These are phyloP conservation scores for Bocquillonia castaneifolia DNA, from an alignment of 441 rosid genomes.

Conservation along the genomic window DNA sequence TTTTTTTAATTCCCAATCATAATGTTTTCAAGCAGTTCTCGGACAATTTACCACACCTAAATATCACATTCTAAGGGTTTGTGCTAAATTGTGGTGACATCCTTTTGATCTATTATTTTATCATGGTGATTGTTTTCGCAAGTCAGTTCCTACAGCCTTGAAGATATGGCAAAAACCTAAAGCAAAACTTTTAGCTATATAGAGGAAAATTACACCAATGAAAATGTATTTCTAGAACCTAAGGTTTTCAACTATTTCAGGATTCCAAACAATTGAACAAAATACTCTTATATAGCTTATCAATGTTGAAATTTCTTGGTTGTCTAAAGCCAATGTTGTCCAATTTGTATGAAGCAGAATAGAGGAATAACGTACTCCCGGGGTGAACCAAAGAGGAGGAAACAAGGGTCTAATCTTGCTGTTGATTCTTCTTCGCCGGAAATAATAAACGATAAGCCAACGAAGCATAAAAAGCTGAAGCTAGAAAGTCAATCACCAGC, in stretches of 20 bases:
- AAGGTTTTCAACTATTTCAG: background rate
- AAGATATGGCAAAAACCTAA: background rate
- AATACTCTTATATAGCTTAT: background rate
- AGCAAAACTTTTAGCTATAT: background rate
- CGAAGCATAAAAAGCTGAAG: constrained; percentile 26
- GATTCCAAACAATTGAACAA: background rate
- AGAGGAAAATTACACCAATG: background rate
- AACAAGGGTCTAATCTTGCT: constrained; percentile 24
- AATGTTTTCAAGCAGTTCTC: constrained; percentile 4
- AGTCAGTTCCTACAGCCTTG: background rate
- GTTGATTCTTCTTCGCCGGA: constrained; percentile 16
- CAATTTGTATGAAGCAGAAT: constrained; percentile 36
- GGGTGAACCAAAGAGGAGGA: constrained; percentile 33
- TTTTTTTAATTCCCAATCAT: background rate
- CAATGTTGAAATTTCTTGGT: background rate
- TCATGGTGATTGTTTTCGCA: background rate
- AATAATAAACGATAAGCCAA: constrained; percentile 15
- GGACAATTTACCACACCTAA: background rate
- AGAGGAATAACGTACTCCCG: constrained; percentile 45
- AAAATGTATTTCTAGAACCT: background rate
- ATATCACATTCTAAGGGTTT: background rate
- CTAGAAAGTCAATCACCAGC: constrained; percentile 24
- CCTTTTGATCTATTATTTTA: background rate
- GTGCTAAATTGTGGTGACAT: background rate
- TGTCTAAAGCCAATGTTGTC: background rate